Percentiles rank a stretch among this genome's conserved stretches.
These are phyloP conservation scores for Lepidium sativum DNA, from an alignment of 345 rosid species.

Conservation along the genomic window DNA sequence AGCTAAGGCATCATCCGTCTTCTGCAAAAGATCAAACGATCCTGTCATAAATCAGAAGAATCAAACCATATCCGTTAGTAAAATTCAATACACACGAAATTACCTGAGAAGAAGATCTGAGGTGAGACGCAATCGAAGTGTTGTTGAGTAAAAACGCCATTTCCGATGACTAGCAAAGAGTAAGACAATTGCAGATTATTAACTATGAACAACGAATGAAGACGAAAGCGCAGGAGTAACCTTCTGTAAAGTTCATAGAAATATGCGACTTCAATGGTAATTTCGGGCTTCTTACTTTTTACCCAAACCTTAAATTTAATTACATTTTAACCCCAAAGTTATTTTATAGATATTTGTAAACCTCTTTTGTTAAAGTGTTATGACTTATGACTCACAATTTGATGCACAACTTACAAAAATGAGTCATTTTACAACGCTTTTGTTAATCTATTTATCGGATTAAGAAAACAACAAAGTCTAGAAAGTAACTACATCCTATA, in stretches of 20 bases:
- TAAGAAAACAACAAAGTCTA: not conserved
- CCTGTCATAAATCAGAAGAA: slow-evolving; percentile 7
- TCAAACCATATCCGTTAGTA: not conserved
- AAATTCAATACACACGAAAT: not conserved
- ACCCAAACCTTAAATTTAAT: not conserved
- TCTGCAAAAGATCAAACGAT: not conserved
- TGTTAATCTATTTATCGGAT: not conserved
- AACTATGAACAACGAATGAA: not conserved
- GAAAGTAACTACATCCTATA: not conserved
- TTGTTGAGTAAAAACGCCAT: too few relatives aligned
- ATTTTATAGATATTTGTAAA: not conserved
- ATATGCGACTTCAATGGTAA: not conserved
- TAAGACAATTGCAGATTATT: not conserved
- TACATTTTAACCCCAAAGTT: not conserved
- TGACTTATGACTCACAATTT: not conserved
- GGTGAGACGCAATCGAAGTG: not conserved
- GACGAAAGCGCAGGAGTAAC: not conserved
- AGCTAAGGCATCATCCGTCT: too few relatives aligned
- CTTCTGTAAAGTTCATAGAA: not conserved
- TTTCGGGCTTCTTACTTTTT: not conserved
- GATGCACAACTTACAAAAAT: not conserved
- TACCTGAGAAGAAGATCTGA: slow-evolving; percentile 65
- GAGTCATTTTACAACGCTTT: too few relatives aligned
- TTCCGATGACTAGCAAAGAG: slow-evolving; percentile 14
- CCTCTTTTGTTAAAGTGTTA: not conserved